Evolutionary conservation across 1,139 yeast genomes (phyloP), one percentile per base, ranked within the genome.

Genomic region (Diutina ranongensis): DNA sequence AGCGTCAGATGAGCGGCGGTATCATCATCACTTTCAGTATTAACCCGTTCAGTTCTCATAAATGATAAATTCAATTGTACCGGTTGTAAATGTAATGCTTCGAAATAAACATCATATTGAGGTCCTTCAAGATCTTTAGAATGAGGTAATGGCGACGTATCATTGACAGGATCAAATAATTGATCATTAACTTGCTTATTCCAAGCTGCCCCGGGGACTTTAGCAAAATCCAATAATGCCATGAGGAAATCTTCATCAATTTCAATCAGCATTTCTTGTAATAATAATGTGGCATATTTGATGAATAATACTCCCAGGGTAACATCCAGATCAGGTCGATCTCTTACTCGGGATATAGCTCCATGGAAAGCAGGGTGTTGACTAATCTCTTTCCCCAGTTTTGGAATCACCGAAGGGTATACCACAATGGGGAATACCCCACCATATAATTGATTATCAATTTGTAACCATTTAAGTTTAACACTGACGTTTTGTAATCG

Each of bases 401-500:
- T 85, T 1, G 97, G 95, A 44, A 94, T 77, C 10, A 87, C 88
- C 8, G 89, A 82, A 2, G 99, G 99, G 59, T 86, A 94, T n/a
- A 92, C 56, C 19, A 92, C 70, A 48, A 89, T 92, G 5, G 97
- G 97, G 64, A 77, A 92, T 2, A 83, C 76, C 10, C 95, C 86
- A 1, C 96, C 95, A 59, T 80, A 86, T 40, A 92, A 64, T 57
- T 88, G 96, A 56, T 94, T 92, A 59, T 94, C 98, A 46, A 89
- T 72, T 60, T 94, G 99, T 40, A 92, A 68, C 98, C 98, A 94
- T 57, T 89, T 89, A 56, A 89, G 63, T 57, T 88, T 88, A 61
- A 83, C 66, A 52, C 94, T 80, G 46, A 84, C 57, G 25, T 85
- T 85, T 58, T 88, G 95, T 55, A 85, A 86, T 22, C 86, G 62